Conservation (phyloP, 768 basidiomycete genomes). For the Podaxis sp. region DNA sequence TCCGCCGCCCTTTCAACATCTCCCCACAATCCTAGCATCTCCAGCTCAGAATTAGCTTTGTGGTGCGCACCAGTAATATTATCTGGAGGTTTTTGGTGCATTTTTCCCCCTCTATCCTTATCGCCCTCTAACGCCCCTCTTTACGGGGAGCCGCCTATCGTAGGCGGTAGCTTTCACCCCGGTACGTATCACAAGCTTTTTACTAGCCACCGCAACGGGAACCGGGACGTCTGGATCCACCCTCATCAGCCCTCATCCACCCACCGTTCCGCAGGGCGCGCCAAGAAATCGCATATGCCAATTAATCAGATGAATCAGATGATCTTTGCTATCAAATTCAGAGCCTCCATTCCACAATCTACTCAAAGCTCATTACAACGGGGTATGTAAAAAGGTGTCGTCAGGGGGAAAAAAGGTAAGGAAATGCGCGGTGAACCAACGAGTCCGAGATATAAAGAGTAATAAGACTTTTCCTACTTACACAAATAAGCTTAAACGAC, state of each 20-base stretch:
- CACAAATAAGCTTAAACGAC: constrained; percentile 12
- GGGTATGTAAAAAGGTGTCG: constrained; percentile 7
- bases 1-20: neutral
- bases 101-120: neutral
- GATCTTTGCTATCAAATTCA: neutral
- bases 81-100: neutral
- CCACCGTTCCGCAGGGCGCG: neutral
- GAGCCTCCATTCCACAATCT: neutral
- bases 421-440: neutral
- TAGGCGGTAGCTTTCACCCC: neutral
- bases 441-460: constrained; percentile 4
- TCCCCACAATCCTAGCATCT: neutral
- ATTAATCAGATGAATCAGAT: neutral
- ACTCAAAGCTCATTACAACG: constrained; percentile 3
- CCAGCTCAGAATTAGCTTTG: neutral
- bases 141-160: neutral
- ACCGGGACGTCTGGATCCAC: constrained; percentile 1
- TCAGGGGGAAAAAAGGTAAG: neutral
- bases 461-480: constrained; percentile 7
- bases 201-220: neutral
- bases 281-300: neutral
- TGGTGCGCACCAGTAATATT: neutral
- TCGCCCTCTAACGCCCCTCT: neutral
- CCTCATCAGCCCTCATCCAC: neutral
- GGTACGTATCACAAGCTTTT: constrained; percentile 3